phyloP scores from a whole-genome alignment of 768 basidiomycete species.

The Tricholoma hemisulphureum region DNA sequence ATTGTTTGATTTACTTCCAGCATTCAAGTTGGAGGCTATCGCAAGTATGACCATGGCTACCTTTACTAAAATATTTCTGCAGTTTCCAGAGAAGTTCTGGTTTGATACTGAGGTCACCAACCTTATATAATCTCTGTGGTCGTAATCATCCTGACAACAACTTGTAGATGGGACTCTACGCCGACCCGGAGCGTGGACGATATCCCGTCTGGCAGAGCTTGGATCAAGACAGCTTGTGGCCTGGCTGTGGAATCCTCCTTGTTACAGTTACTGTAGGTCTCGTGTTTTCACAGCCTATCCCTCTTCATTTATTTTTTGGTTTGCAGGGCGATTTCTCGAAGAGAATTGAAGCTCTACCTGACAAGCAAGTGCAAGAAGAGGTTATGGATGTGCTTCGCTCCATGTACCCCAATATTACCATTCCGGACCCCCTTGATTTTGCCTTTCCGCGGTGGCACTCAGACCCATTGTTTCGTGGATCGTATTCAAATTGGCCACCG shows the following conservation, averaged over 20 bases:
- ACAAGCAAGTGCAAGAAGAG: constrained; percentile 47
- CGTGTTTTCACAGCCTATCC: not conserved
- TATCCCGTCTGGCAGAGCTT: constrained; percentile 71
- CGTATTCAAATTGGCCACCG: constrained; percentile 71
- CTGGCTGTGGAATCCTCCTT: constrained; percentile 57
- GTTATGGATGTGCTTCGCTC: constrained; percentile 52
- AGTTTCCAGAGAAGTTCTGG: constrained; percentile 62
- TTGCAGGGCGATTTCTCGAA: constrained; percentile 58
- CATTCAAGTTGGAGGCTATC: constrained; percentile 64
- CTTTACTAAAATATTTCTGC: constrained; percentile 68
- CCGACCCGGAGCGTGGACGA: constrained; percentile 54
- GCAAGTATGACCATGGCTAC: constrained; percentile 62
- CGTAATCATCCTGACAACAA: not conserved
- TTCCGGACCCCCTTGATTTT: constrained; percentile 59
- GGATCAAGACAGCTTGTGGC: constrained; percentile 56
- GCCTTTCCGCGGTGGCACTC: constrained; percentile 53
- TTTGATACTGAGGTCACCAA: constrained; percentile 37
- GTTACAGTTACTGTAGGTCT: constrained; percentile 45
- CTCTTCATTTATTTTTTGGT: not conserved
- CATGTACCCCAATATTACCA: constrained; percentile 56
- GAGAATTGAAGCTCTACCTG: constrained; percentile 54
- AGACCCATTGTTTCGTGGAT: constrained; percentile 55
- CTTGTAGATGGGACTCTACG: constrained; percentile 53
- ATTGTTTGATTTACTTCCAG: constrained; percentile 4
- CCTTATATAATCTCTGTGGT: not conserved